Base-by-base conservation (phyloP, 352 stramenopile species). In the Globisporangium takayamanum region DNA sequence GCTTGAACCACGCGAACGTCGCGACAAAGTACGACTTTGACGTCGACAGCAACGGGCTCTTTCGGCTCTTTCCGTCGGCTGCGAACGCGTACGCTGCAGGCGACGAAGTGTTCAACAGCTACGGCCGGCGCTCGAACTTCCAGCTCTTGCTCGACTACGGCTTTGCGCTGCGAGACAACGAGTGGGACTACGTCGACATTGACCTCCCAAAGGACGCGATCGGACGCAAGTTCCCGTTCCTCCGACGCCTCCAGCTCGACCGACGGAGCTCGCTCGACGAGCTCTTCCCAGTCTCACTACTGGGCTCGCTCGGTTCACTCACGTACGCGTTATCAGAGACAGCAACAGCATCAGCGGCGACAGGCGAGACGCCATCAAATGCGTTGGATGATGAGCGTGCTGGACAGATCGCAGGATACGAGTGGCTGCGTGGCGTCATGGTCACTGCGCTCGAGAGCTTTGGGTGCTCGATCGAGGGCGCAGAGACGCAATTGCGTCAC, bases 61-160 rank as follows among this genome's bases (percentile, higher is more conserved):
- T 97, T 61, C 72, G 73, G 14, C 70, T 89, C 42, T 89, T 74
- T 73, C 84, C 87, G 15, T 92, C 73, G 15, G 73, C 57, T 8
- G 60, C 53, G 7, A 96, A 74, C 28, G 52, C 55, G 50, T 97
- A 88, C 62, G 59, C 53, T 0, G 57, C 70, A 10, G 81, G 83
- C 3, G 48, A 56, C 15, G 91, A 98, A 66, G 87, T 94, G 20
- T 97, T 97, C 63, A 98, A 97, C 66, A 94, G 76, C 62, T 98
- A 98, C 67, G 92, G 92, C 0, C 74, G 88, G 3, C 71, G 91
- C 26, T 59, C 74, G 48, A 98, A 97, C 64, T 85, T 88, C 46
- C 83, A 94, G 66, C 66, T 98, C 28, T 70, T 97, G 39, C 69
- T 97, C 5, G 91, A 97, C 60, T 98, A 98, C 64, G 92, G 92